A percentile compares a stretch with the other conserved stretches of the same genome.
These are phyloP conservation scores for Arthrobotrys sphaeroides DNA, from an alignment of 2,329 filamentous ascomycete genomes.

Conservation along the genomic window DNA sequence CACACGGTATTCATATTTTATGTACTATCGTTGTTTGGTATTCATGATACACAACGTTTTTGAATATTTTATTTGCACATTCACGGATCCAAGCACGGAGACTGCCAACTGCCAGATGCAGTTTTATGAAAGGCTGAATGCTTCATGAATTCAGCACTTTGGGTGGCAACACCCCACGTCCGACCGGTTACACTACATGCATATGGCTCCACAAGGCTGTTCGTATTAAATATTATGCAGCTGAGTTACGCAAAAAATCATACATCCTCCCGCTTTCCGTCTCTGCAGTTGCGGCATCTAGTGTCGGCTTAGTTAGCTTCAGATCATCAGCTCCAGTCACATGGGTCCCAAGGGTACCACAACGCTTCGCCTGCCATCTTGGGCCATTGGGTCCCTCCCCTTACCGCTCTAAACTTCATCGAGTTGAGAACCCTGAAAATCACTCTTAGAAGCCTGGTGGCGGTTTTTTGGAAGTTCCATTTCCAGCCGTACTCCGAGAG, in stretches of 20 bases:
- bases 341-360: slow-evolving; percentile 20
- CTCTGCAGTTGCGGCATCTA: slow-evolving; percentile 12
- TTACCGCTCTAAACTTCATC: slow-evolving; percentile 10
- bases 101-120: too few species aligned
- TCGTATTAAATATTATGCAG: background rate
- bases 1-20: too few species aligned
- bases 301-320: slow-evolving; percentile 13
- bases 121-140: too few species aligned
- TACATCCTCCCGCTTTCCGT: slow-evolving; percentile 9
- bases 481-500: slow-evolving; percentile 13
- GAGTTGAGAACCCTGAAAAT: slow-evolving; percentile 35
- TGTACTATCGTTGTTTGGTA: too few species aligned
- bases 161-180: too few species aligned
- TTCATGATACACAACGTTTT: too few species aligned
- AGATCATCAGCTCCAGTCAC: slow-evolving; percentile 21
- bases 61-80: too few species aligned
- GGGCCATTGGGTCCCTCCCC: slow-evolving; percentile 18
- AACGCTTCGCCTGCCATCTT: slow-evolving; percentile 34
- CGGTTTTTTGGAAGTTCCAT: slow-evolving; percentile 1
- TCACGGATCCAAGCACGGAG: too few species aligned
- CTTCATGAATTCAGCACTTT: too few species aligned
- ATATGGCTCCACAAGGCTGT: slow-evolving; percentile 44
- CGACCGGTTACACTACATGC: slow-evolving; percentile 7
- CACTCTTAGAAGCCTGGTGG: slow-evolving; percentile 36
- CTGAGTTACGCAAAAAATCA: background rate